Conservation (phyloP, 768 basidiomycete genomes). For the Steccherinum ochraceum region DNA sequence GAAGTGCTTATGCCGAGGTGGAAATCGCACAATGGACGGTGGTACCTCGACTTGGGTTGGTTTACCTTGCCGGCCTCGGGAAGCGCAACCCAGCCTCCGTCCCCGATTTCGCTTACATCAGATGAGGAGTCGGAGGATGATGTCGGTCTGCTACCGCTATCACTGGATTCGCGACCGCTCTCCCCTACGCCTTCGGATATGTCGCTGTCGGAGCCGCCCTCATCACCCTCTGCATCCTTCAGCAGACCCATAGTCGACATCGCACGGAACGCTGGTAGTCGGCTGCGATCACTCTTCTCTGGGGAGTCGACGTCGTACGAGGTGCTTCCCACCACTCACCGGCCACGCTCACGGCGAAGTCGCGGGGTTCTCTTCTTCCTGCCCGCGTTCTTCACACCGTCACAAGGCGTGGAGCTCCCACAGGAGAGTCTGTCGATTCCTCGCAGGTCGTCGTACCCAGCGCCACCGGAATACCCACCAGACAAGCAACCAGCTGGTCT, state of each 20-base stretch:
- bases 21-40: conserved; percentile 63
- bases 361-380: conserved; percentile 75
- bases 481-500: conserved; percentile 40
- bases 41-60: conserved; percentile 67
- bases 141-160: conserved; percentile 55
- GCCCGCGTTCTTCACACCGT: conserved; percentile 67
- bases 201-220: conserved; percentile 35
- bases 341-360: conserved; percentile 35
- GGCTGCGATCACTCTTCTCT: conserved; percentile 45
- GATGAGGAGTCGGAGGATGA: conserved; percentile 34
- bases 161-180: conserved; percentile 50
- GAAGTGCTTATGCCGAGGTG: conserved; percentile 75
- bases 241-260: conserved; percentile 48
- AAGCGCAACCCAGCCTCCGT: conserved; percentile 28
- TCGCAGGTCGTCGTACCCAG: conserved; percentile 5
- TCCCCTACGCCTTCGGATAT: conserved; percentile 51
- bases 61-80: conserved; percentile 40
- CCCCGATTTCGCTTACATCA: conserved; percentile 39
- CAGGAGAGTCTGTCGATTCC: conserved; percentile 16
- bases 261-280: conserved; percentile 51
- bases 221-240: conserved; percentile 37
- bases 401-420: conserved; percentile 23
- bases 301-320: conserved; percentile 31
- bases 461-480: conserved; percentile 21
- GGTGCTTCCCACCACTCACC: conserved; percentile 35